Conservation (phyloP, 1,139 yeast species). For the Hyphopichia khmerensis region DNA sequence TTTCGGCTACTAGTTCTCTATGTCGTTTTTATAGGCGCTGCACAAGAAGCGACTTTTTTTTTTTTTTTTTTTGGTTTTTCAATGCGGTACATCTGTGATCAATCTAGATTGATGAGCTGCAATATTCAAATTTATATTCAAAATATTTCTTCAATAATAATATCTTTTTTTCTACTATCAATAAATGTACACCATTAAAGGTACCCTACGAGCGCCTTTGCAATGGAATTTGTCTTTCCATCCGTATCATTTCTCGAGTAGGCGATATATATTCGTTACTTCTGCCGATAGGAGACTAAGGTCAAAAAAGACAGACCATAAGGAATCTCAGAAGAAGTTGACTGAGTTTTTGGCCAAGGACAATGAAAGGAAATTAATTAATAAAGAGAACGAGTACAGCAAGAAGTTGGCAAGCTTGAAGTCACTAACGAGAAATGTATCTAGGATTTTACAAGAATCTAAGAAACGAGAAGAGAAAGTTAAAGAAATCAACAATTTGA, state of each 20-base stretch:
- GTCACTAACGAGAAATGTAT: slow-evolving; percentile 21
- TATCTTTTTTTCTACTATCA: no score
- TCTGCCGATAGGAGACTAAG: slow-evolving; percentile 3
- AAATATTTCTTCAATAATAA: no score
- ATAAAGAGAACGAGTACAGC: background rate
- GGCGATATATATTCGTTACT: slow-evolving; percentile 9
- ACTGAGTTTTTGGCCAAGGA: background rate
- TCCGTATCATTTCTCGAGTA: background rate
- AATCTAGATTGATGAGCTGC: background rate
- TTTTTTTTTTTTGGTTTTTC: background rate
- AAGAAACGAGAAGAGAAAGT: slow-evolving; percentile 12
- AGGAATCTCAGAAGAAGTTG: background rate
- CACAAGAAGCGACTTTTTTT: background rate
- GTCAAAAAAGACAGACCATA: slow-evolving; percentile 2
- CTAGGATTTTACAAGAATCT: slow-evolving; percentile 17
- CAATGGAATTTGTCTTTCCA: no score
- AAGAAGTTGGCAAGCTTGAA: slow-evolving; percentile 11
- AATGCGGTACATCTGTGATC: background rate
- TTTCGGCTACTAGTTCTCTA: background rate
- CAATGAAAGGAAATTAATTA: background rate
- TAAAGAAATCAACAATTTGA: slow-evolving; percentile 10
- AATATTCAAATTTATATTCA: background rate
- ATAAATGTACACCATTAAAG: background rate
- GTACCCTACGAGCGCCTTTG: background rate
- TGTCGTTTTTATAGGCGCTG: background rate